Evolutionary conservation across 805 yeast genomes (phyloP).

Genomic region (Candida quercuum): DNA sequence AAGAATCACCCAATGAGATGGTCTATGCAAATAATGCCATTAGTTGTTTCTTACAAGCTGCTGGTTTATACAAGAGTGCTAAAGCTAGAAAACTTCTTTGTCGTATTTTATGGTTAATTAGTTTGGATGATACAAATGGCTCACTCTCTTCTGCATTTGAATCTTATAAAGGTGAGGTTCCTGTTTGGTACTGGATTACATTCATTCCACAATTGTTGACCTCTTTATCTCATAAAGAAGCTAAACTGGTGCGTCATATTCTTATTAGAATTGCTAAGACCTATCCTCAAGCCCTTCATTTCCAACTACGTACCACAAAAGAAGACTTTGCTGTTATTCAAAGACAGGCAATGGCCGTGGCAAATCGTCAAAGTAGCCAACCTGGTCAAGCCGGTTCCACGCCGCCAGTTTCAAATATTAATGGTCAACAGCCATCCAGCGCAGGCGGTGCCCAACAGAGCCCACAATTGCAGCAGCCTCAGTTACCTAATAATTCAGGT

Average conservation of each 20-base stretch:
- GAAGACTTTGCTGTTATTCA: slow-evolving; percentile 90
- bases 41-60: slow-evolving; percentile 95
- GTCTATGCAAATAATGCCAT: slow-evolving; percentile 89
- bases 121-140: slow-evolving; percentile 82
- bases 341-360: slow-evolving; percentile 58
- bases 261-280: slow-evolving; percentile 90
- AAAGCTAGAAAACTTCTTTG: slow-evolving; percentile 86
- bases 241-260: slow-evolving; percentile 80
- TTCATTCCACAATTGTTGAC: slow-evolving; percentile 92
- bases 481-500: slow-evolving; percentile 1
- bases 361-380: slow-evolving; percentile 26
- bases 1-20: slow-evolving; percentile 76
- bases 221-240: slow-evolving; percentile 87
- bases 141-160: slow-evolving; percentile 84
- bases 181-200: slow-evolving; percentile 99
- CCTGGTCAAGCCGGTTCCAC: slow-evolving; percentile 10
- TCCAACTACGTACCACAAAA: slow-evolving; percentile 90
- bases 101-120: slow-evolving; percentile 87
- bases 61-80: slow-evolving; percentile 89
- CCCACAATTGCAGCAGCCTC: slow-evolving; percentile 2
- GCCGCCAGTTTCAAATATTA: slow-evolving; percentile 4
- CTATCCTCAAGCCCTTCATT: slow-evolving; percentile 95
- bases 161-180: slow-evolving; percentile 89
- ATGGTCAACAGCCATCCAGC: no score
- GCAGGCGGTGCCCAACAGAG: slow-evolving; percentile 6